Conservation (phyloP, 352 stramenopile species). For the Phytophthora pinifolia region DNA sequence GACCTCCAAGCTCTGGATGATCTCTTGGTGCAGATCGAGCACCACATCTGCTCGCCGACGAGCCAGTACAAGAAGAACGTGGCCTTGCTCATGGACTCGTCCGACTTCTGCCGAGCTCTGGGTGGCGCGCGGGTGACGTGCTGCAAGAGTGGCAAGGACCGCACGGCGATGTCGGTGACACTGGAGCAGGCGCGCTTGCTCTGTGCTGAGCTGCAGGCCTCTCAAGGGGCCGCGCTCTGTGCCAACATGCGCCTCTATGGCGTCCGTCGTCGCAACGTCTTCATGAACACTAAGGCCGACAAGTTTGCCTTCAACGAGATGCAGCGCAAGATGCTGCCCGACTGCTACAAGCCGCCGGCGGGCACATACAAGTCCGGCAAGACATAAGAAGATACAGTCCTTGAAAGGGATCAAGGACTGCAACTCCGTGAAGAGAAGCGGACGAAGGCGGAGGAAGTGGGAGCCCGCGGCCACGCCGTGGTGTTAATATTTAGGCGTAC, state of each 20-base stretch:
- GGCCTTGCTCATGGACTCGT: conserved; percentile 74
- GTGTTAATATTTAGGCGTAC: conserved; percentile 36
- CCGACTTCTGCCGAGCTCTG: conserved; percentile 82
- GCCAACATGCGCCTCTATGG: conserved; percentile 77
- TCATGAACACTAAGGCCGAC: conserved; percentile 80
- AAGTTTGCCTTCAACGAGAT: conserved; percentile 90
- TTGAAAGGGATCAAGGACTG: conserved; percentile 22
- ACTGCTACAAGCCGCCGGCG: conserved; percentile 81
- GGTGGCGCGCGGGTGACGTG: conserved; percentile 94
- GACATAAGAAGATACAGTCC: conserved; percentile 45
- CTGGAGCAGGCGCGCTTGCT: conserved; percentile 88
- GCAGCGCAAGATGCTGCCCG: conserved; percentile 83
- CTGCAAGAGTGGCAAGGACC: conserved; percentile 98
- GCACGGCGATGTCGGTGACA: conserved; percentile 97
- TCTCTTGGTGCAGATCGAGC: conserved; percentile 65
- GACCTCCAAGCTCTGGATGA: conserved; percentile 65
- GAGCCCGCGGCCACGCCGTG: conserved; percentile 11
- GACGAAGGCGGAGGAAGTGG: conserved; percentile 17
- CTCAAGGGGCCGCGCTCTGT: conserved; percentile 55
- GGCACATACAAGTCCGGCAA: conserved; percentile 87
- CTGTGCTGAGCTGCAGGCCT: conserved; percentile 54
- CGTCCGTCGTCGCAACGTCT: conserved; percentile 80
- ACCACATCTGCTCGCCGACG: conserved; percentile 65
- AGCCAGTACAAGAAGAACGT: conserved; percentile 87
- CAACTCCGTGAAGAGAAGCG: conserved; percentile 23